Evolutionary conservation across 176 grass and related monocot genomes (phyloP).

Genomic region (Oryza officinalis): DNA sequence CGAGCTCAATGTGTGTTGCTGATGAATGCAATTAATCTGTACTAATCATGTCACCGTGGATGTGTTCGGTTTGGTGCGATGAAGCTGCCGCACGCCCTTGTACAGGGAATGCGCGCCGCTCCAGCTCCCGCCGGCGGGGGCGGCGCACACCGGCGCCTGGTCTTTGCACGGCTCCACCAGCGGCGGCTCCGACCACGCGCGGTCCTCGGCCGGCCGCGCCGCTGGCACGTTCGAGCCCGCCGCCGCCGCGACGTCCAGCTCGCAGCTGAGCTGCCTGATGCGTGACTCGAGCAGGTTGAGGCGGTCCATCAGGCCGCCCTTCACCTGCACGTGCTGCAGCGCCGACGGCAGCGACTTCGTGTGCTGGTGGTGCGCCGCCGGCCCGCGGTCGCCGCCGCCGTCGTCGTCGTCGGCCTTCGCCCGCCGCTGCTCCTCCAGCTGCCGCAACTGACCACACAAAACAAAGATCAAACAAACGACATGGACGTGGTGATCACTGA

Average conservation of each 20-base stretch:
- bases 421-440: conserved; percentile 44
- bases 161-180: conserved; percentile 18
- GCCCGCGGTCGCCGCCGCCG: not conserved
- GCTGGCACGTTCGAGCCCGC: too few species aligned
- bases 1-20: not conserved
- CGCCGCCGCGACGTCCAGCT: conserved; percentile 17
- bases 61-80: conserved; percentile 16
- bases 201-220: conserved; percentile 20
- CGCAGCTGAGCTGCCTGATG: conserved; percentile 57
- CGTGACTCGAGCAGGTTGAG: conserved; percentile 60
- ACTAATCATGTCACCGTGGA: conserved; percentile 6
- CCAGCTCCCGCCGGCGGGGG: conserved; percentile 21
- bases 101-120: conserved; percentile 36
- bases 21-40: too few species aligned
- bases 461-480: not conserved
- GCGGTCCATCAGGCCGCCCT: conserved; percentile 52
- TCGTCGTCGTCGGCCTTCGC: not conserved
- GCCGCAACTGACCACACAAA: conserved; percentile 32
- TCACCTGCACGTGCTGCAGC: conserved; percentile 34
- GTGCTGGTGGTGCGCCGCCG: conserved; percentile 42
- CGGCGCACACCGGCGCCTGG: not conserved
- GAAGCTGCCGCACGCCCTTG: conserved; percentile 41
- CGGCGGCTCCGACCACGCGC: conserved; percentile 13
- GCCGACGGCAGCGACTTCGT: conserved; percentile 47
- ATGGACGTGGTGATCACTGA: not conserved